These are phyloP conservation scores for Waltergamsia citrina DNA, from an alignment of 2,329 filamentous ascomycete species.

Conservation along the genomic window DNA sequence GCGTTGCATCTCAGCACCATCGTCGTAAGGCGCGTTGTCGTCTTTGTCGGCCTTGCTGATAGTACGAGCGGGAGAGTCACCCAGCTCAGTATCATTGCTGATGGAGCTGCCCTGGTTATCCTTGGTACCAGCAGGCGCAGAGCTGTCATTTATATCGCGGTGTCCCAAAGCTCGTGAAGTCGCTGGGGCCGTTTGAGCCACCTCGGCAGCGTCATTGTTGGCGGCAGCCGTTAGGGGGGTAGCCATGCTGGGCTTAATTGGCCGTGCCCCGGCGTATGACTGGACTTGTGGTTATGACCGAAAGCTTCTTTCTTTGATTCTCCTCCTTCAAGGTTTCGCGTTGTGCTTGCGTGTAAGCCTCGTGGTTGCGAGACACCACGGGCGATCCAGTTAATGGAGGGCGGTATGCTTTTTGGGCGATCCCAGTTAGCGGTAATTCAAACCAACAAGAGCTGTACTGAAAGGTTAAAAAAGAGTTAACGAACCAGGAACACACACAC, in stretches of 20 bases:
- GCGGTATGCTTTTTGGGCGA: too few relatives aligned
- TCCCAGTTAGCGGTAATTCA: too few relatives aligned
- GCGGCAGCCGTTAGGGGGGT: constrained; percentile 1
- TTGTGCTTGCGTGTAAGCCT: too few relatives aligned
- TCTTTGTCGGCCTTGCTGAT: constrained; percentile 9
- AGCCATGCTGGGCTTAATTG: constrained; percentile 1
- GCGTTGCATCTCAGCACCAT: constrained; percentile 34
- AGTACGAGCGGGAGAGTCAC: constrained; percentile 1
- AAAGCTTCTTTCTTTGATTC: too few relatives aligned
- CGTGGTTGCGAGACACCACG: too few relatives aligned
- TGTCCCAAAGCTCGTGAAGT: neutral
- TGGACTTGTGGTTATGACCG: too few relatives aligned
- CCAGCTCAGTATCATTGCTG: neutral
- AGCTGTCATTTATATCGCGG: neutral
- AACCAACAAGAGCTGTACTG: too few relatives aligned
- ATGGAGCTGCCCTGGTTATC: neutral
- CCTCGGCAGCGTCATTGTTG: constrained; percentile 1
- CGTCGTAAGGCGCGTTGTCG: constrained; percentile 21
- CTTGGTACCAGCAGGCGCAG: neutral
- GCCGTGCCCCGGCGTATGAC: neutral
- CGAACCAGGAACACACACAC: too few relatives aligned
- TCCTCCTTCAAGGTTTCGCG: too few relatives aligned
- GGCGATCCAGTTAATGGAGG: too few relatives aligned
- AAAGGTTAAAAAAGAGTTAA: too few relatives aligned
- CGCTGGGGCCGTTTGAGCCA: neutral